Evolutionary conservation across 2,329 filamentous ascomycete genomes (phyloP), one percentile per base, ranked within the genome.

Genomic region (Aspergillus transmontanensis): DNA sequence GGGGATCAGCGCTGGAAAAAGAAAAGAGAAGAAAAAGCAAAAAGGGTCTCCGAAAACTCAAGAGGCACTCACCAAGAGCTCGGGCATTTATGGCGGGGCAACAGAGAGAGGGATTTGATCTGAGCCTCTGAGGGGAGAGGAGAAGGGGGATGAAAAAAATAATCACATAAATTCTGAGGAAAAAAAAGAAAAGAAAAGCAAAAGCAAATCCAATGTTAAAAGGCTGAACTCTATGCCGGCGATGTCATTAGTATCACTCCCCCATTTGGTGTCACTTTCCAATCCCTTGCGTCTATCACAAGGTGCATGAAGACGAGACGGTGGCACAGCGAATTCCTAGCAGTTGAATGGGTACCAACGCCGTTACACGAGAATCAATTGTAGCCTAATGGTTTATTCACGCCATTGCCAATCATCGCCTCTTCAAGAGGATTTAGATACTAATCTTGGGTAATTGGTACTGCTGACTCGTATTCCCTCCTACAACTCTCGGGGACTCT

Each of bases 31-130:
- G 16, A n/a, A 34, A 51, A 30, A n/a, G 11, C 30, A n/a, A 19
- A 51, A 51, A 51, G 48, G 19, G 19, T 32, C 48, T 16, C 11
- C 14, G 21, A 51, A 34, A 32, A 51, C 16, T n/a, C 16, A 51
- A 51, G 21, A 51, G 9, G 10, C 48, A 51, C 28, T 51, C 28
- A 51, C 28, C 48, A 51, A 51, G 48, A 51, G 48, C 48, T 51
- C 48, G 48, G 48, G 48, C 48, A 51, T 51, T 51, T 51, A 51
- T 51, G 48, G 48, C 48, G 48, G 48, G 48, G 48, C 48, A 51
- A 51, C 46, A 50, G 48, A 32, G 28, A 19, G 28, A 51, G 48
- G 19, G 19, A 32, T 51, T 51, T 51, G 48, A 32, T 51, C 48
- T 51, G 28, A 34, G 46, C 26, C 30, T 50, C 23, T 50, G 26